Evolutionary conservation across 257 asterid species (phyloP).

Genomic region (Ocimum tenuiflorum): DNA sequence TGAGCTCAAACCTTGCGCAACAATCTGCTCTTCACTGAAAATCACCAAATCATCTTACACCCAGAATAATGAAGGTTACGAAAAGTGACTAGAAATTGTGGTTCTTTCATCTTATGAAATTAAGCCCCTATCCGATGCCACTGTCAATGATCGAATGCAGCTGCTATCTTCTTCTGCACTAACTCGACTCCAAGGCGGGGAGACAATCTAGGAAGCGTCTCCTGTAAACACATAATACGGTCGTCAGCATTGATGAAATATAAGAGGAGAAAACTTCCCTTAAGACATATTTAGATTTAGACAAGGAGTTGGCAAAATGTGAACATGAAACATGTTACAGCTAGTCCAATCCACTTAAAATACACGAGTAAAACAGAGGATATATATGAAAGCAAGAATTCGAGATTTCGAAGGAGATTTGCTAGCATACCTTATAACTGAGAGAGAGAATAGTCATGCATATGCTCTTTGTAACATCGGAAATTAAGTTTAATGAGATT

Average conservation of each 20-base stretch:
- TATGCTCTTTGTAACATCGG: no score
- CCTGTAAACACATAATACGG: conserved; percentile 35
- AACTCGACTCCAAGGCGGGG: conserved; percentile 84
- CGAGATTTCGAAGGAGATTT: not conserved
- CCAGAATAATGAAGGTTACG: not conserved
- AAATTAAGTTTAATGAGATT: not conserved
- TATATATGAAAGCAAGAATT: not conserved
- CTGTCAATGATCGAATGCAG: conserved; percentile 38
- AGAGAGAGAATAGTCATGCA: no score
- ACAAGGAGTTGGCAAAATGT: not conserved
- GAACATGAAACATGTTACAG: not conserved
- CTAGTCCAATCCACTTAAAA: not conserved
- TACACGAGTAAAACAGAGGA: not conserved
- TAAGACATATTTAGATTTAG: no score
- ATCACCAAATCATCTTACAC: not conserved
- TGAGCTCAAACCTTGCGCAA: not conserved
- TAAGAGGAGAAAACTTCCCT: not conserved
- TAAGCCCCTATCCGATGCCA: not conserved
- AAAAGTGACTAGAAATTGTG: not conserved
- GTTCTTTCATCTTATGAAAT: not conserved
- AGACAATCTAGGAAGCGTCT: conserved; percentile 73
- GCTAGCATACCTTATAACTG: not conserved
- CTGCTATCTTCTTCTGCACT: conserved; percentile 68
- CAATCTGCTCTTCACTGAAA: not conserved
- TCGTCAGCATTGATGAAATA: not conserved